Conservation (phyloP, 305 asterid genomes). For the Ajuga reptans region DNA sequence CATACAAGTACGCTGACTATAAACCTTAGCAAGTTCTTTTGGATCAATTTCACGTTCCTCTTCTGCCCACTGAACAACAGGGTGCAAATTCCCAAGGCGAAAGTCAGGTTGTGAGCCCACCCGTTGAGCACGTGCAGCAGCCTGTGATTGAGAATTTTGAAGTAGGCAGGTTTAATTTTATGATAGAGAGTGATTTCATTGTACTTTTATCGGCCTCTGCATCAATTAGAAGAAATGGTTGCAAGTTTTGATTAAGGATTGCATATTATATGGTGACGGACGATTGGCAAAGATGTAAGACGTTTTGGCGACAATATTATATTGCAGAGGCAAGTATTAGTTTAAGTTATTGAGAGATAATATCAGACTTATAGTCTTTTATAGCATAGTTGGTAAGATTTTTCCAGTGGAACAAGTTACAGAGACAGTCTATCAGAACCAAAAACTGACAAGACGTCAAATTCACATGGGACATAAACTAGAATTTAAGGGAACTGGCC, state of each 20-base stretch:
- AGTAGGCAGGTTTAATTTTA: slow-evolving; percentile 53
- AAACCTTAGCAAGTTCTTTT: slow-evolving; percentile 67
- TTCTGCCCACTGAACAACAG: slow-evolving; percentile 90
- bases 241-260: slow-evolving; percentile 26
- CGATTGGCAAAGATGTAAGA: slow-evolving; percentile 21
- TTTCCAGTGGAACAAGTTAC: slow-evolving; percentile 8
- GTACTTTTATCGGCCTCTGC: slow-evolving; percentile 32
- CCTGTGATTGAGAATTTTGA: slow-evolving; percentile 89
- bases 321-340: slow-evolving; percentile 23
- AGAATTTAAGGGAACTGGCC: background rate
- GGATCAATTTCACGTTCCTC: slow-evolving; percentile 51
- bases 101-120: slow-evolving; percentile 72
- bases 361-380: slow-evolving; percentile 12
- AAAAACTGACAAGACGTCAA: slow-evolving; percentile 15
- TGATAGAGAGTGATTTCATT: slow-evolving; percentile 19
- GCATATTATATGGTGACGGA: slow-evolving; percentile 18
- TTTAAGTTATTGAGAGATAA: slow-evolving; percentile 9
- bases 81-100: slow-evolving; percentile 78
- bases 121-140: slow-evolving; percentile 78
- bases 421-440: slow-evolving; percentile 16
- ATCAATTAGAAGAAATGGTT: slow-evolving; percentile 21
- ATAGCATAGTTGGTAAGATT: slow-evolving; percentile 15
- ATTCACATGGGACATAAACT: slow-evolving; percentile 4
- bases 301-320: slow-evolving; percentile 10
- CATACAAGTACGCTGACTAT: slow-evolving; percentile 2